Evolutionary conservation across 169 alveolate genomes (phyloP).

Genomic region (Cardiosporidium cionae): DNA sequence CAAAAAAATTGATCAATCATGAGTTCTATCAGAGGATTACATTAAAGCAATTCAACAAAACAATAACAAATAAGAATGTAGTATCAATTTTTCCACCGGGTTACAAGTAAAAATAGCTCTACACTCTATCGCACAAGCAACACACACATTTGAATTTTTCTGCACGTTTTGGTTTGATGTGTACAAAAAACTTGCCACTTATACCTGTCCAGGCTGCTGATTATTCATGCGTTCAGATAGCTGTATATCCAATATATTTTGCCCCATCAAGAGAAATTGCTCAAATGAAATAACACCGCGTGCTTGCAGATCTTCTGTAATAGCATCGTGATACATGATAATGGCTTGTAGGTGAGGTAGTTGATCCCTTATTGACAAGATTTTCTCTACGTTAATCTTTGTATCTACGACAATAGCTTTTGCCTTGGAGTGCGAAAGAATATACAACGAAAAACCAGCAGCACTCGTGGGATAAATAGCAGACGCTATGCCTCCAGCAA

Average conservation of each 20-base stretch:
- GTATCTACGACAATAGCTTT: slow-evolving; percentile 57
- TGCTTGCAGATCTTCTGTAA: slow-evolving; percentile 8
- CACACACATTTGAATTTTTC: no score
- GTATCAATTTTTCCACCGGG: no score
- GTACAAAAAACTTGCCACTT: no score
- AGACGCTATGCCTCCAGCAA: slow-evolving; percentile 50
- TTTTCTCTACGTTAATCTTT: slow-evolving; percentile 45
- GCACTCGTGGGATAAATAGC: slow-evolving; percentile 69
- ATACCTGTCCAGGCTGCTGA: slow-evolving; percentile 50
- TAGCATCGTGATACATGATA: slow-evolving; percentile 16
- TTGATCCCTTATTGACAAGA: slow-evolving; percentile 35
- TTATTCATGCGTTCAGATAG: slow-evolving; percentile 28
- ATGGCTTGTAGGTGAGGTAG: slow-evolving; percentile 35
- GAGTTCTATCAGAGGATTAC: no score
- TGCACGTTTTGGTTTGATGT: no score
- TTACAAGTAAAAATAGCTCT: no score
- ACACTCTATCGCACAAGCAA: no score
- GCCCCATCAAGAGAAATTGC: slow-evolving; percentile 46
- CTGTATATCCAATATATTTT: slow-evolving; percentile 24
- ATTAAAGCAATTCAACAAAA: no score
- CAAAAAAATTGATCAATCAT: no score
- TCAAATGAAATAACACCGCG: slow-evolving; percentile 52
- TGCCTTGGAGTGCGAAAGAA: slow-evolving; percentile 63
- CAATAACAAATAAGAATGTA: no score
- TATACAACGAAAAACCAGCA: slow-evolving; percentile 53